Conservation (phyloP, 2,329 filamentous ascomycete species). For the Nemania bipapillata region DNA sequence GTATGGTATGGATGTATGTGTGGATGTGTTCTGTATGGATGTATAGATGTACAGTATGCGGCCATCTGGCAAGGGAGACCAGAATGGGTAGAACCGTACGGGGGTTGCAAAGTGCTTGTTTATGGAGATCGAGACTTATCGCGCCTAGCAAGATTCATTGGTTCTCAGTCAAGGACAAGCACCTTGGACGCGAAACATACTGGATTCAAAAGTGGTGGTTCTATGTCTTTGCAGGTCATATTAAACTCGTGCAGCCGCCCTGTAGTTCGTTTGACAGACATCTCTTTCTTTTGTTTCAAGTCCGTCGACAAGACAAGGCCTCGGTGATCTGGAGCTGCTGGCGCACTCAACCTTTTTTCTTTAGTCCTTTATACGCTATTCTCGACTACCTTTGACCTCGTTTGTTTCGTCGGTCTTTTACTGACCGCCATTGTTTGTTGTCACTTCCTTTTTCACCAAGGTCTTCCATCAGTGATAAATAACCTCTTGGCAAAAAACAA, state of each 20-base stretch:
- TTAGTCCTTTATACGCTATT: constrained; percentile 39
- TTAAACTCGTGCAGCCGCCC: constrained; percentile 34
- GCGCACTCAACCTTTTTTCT: constrained; percentile 40
- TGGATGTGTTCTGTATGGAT: no score
- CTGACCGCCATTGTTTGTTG: constrained; percentile 32
- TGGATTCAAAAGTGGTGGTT: constrained; percentile 14
- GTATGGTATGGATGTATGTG: no score
- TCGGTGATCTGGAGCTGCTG: constrained; percentile 42
- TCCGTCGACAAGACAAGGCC: constrained; percentile 24
- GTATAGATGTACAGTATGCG: no score
- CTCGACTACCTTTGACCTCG: constrained; percentile 17
- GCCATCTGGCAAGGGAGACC: constrained; percentile 32
- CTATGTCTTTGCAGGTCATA: constrained; percentile 30
- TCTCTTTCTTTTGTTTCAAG: constrained; percentile 38
- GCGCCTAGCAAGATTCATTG: constrained; percentile 45
- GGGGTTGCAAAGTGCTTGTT: constrained; percentile 36
- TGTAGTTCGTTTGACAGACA: constrained; percentile 20
- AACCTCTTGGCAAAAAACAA: constrained; percentile 31
- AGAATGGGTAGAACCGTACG: constrained; percentile 1
- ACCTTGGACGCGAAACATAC: constrained; percentile 45
- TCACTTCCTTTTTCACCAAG: constrained; percentile 41
- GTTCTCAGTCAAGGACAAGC: constrained; percentile 39
- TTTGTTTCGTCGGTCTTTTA: constrained; percentile 29
- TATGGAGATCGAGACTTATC: constrained; percentile 43
- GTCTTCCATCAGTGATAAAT: constrained; percentile 44